phyloP scores from a whole-genome alignment of 139 green algal species.

The Gonium pectorale region DNA sequence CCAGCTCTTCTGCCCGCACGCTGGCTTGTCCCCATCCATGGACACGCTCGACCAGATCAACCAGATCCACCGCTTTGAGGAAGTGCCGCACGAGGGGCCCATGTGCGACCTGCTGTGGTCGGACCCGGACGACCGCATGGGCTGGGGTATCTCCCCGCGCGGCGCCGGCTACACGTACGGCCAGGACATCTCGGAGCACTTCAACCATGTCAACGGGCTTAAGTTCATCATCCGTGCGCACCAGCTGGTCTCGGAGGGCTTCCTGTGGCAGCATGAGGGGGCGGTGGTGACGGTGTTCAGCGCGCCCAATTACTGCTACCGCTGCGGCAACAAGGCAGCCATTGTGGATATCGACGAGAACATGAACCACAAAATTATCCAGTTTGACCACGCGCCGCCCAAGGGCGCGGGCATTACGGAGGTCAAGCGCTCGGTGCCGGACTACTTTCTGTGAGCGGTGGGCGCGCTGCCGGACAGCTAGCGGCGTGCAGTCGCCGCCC shows the following conservation, averaged over 20 bases:
- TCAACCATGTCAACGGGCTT: constrained; percentile 94
- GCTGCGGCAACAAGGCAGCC: constrained; percentile 81
- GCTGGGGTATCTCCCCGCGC: constrained; percentile 91
- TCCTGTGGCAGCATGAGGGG: constrained; percentile 91
- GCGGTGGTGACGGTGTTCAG: constrained; percentile 96
- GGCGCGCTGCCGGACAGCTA: no score
- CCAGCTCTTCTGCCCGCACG: constrained; percentile 91
- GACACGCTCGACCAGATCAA: constrained; percentile 95
- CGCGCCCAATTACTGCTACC: constrained; percentile 99
- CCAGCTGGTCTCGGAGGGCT: constrained; percentile 95
- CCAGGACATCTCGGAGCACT: constrained; percentile 91
- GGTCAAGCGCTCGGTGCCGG: constrained; percentile 64
- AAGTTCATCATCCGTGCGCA: constrained; percentile 98
- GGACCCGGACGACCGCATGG: constrained; percentile 97
- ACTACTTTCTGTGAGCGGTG: constrained; percentile 70
- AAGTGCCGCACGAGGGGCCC: constrained; percentile 96
- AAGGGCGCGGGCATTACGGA: constrained; percentile 74
- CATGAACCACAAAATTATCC: constrained; percentile 75
- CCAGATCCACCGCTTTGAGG: constrained; percentile 61
- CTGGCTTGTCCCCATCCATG: constrained; percentile 96
- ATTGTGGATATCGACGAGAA: constrained; percentile 77
- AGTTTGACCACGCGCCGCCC: constrained; percentile 75
- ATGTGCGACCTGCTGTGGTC: constrained; percentile 98
- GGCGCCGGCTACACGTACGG: constrained; percentile 92
- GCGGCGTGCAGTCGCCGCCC: no score